These are phyloP conservation scores for Vigna reflexopilosa DNA, from an alignment of 306 rosid species.

Conservation along the genomic window DNA sequence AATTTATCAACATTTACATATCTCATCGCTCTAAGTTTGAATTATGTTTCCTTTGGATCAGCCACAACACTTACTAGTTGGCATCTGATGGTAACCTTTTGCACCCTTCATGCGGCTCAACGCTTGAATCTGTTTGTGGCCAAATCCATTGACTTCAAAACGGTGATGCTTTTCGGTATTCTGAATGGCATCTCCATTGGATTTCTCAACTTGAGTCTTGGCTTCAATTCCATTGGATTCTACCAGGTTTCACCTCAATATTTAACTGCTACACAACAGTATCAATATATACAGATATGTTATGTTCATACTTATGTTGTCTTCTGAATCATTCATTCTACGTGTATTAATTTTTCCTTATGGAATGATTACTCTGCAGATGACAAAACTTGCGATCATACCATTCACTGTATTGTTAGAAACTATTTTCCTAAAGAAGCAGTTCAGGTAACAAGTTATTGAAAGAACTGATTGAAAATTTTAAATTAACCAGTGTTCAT, in stretches of 20 bases:
- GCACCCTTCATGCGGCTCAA: slow-evolving; percentile 91
- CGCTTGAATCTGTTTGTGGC: slow-evolving; percentile 78
- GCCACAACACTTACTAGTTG: slow-evolving; percentile 99
- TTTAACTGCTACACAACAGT: background rate
- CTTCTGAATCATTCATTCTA: slow-evolving; percentile 24
- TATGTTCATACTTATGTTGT: background rate
- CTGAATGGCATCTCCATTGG: slow-evolving; percentile 96
- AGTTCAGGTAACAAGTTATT: slow-evolving; percentile 74
- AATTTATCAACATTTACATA: background rate
- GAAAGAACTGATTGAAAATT: background rate
- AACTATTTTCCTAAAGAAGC: slow-evolving; percentile 80
- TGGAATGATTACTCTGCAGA: slow-evolving; percentile 56
- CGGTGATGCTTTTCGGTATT: slow-evolving; percentile 84
- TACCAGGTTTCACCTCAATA: slow-evolving; percentile 73
- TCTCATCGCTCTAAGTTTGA: background rate
- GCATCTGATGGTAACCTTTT: slow-evolving; percentile 95
- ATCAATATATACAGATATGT: background rate
- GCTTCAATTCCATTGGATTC: slow-evolving; percentile 96
- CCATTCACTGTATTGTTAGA: slow-evolving; percentile 93
- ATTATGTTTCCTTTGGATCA: slow-evolving; percentile 15
- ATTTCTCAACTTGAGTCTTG: slow-evolving; percentile 91
- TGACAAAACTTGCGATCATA: slow-evolving; percentile 99
- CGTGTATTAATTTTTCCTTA: background rate
- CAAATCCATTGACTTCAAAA: slow-evolving; percentile 82
- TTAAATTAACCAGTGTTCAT: slow-evolving; percentile 11